Conservation (phyloP, 2,329 filamentous ascomycete genomes). For the Cordyceps javanica region DNA sequence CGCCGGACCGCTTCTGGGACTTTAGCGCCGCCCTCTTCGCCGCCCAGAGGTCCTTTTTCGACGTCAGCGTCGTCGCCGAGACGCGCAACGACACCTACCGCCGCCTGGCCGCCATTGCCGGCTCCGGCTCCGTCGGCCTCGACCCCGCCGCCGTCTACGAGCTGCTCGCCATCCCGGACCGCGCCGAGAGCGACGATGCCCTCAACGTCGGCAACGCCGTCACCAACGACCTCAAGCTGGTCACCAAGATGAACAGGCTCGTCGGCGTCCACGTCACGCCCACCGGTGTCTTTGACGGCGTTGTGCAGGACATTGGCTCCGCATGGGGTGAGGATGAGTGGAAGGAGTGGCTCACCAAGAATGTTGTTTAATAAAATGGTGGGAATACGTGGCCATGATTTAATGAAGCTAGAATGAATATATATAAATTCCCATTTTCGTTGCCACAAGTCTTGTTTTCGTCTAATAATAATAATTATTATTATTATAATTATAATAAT, state of each 20-base stretch:
- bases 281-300: conserved; percentile 81
- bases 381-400: not conserved
- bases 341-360: conserved; percentile 71
- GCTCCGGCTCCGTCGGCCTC: conserved; percentile 53
- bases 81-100: conserved; percentile 77
- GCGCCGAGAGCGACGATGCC: conserved; percentile 58
- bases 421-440: not conserved
- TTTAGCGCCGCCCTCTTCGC: conserved; percentile 64
- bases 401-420: not conserved
- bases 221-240: conserved; percentile 77
- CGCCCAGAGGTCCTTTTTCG: conserved; percentile 73
- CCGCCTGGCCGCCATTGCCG: conserved; percentile 69
- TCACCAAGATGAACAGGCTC: conserved; percentile 73
- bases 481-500: too few species aligned
- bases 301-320: conserved; percentile 75
- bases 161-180: conserved; percentile 62
- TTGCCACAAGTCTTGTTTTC: too few species aligned
- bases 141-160: conserved; percentile 64
- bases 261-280: conserved; percentile 86
- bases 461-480: too few species aligned
- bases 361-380: conserved; percentile 32
- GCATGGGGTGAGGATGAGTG: conserved; percentile 76
- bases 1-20: conserved; percentile 69
- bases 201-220: conserved; percentile 77
- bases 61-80: conserved; percentile 78